Base-by-base conservation (phyloP, 2,329 filamentous ascomycete genomes). In the Pseudopyricularia javanii region DNA sequence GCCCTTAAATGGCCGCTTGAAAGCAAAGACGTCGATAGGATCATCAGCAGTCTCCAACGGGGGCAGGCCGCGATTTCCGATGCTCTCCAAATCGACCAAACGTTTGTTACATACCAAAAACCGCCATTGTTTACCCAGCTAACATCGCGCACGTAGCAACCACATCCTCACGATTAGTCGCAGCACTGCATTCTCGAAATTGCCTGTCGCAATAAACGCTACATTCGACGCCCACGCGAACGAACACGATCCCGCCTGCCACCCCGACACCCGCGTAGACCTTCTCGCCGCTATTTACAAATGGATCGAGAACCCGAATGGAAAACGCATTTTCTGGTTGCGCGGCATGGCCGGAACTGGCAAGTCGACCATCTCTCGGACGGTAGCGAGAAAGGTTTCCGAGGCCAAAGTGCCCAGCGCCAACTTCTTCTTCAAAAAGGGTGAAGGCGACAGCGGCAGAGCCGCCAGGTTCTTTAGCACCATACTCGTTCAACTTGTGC, bases 371-470 rank as follows among this genome's bases (percentile, higher is more conserved):
- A 49, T 49, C 12, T 49, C 15, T 34, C 26, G 47, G 17, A 49
- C 47, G 30, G 47, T 49, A 30, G 47, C 47, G 15, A 49, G 17
- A 32, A 32, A 34, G 47, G 12, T 49, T 20, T 34, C 26, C 30
- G 47, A 30, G 30, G n/a, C 26, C 17, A n/a, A 34, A 33, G 30
- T 49, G 28, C 47, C 30, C 43, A 63, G 61, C 20, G 66, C 65
- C 3, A 70, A 64, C 54, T 74, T 75, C 56, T 73, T 74, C 60
- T 75, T 75, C 59, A 71, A 70, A 51, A 66, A 62, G 54, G 70
- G 67, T 1, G 68, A 70, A 49, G 60, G 57, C 3, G 68, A 73
- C 55, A 63, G 67, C 26, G 64, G 66, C 2, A 63, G 62, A 45
- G 62, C 64, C 2, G 56, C 56, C 4, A 63, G 60, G 49, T 62